phyloP scores from a whole-genome alignment of 2,329 filamentous ascomycete genomes.

The Septoria linicola region DNA sequence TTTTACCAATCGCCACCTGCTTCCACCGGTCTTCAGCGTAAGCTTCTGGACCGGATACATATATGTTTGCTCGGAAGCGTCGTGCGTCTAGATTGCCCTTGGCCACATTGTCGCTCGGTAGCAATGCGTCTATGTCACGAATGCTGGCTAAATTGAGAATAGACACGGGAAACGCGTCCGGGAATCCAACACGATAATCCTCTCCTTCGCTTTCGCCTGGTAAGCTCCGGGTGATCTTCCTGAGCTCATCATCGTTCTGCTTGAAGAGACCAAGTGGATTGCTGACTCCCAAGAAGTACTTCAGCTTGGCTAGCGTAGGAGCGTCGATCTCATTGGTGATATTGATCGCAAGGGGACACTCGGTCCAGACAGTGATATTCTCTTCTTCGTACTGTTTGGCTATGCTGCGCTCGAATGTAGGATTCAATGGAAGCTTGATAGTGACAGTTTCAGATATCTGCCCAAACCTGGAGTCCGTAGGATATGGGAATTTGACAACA shows the following conservation, averaged over 20 bases:
- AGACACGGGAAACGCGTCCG: slow-evolving; percentile 71
- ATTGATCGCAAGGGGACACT: slow-evolving; percentile 51
- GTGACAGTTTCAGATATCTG: slow-evolving; percentile 51
- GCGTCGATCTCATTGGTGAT: slow-evolving; percentile 46
- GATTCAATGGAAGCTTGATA: slow-evolving; percentile 66
- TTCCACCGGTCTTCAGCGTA: slow-evolving; percentile 73
- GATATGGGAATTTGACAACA: slow-evolving; percentile 63
- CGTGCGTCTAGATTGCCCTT: slow-evolving; percentile 57
- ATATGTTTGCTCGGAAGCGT: slow-evolving; percentile 71
- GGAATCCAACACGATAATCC: slow-evolving; percentile 65
- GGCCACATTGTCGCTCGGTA: slow-evolving; percentile 52
- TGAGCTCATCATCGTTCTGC: slow-evolving; percentile 54
- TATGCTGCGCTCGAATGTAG: slow-evolving; percentile 57
- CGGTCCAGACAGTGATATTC: slow-evolving; percentile 65
- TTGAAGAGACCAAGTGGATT: slow-evolving; percentile 68
- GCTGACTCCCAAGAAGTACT: slow-evolving; percentile 64
- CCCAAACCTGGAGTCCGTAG: slow-evolving; percentile 35
- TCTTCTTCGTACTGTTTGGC: slow-evolving; percentile 60
- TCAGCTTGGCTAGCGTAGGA: slow-evolving; percentile 63
- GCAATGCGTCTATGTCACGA: slow-evolving; percentile 57
- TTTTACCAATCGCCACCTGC: slow-evolving; percentile 50
- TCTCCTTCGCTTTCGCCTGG: slow-evolving; percentile 55
- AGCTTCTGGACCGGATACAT: slow-evolving; percentile 61
- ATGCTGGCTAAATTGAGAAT: slow-evolving; percentile 66
- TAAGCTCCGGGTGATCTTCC: slow-evolving; percentile 61